Evolutionary conservation across 2,329 filamentous ascomycete species (phyloP), one percentile per base, ranked within the genome.

Genomic region (Grosmannia penicillata): DNA sequence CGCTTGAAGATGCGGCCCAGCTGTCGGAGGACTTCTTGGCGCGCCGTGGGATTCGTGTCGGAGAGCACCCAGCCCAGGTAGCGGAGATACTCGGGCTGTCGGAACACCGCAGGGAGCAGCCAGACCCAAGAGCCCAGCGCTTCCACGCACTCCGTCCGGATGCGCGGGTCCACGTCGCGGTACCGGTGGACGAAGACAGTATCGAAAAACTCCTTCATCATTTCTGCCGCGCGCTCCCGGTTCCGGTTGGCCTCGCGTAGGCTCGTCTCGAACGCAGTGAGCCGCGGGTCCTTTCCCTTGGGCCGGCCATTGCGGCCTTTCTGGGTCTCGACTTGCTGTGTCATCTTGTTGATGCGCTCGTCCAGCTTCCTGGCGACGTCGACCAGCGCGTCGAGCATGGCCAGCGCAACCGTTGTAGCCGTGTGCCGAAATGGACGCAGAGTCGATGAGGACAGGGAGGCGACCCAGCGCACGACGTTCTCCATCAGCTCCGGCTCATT

Each of bases 51-150:
- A 43, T 78, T 70, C 4, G 77, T 70, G 54, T 98, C 91, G 5
- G 87, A 94, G 23, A 98, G 68, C 52, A 94, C 78, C 91, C 91
- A 98, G 37, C 91, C 91, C 6, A 98, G 67, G 52, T 98, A 98
- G 43, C 91, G 78, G 36, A 98, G 65, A 58, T 94, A 94, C 48
- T 80, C 72, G 2, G 85, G 85, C 47, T 95, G 83, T 56, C 95
- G 84, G 59, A 94, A 98, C 33, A 83, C 72, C 33, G 85, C 84
- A 3, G 87, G 84, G 37, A 94, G 75, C 10, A 73, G 73, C 54
- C 78, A 72, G 48, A 96, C 93, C 91, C 91, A 98, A 29, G 77
- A 72, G 22, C 87, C 86, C 8, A 98, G 67, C 13, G 85, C 84
- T 45, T 82, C 76, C 19, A 93, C 78, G 53, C 89, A 95, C 51